Percentiles rank a stretch among this genome's conserved stretches.
Evolutionary conservation across 1,284 basidiomycete species (phyloP).

Genomic region (Irpex sp.): DNA sequence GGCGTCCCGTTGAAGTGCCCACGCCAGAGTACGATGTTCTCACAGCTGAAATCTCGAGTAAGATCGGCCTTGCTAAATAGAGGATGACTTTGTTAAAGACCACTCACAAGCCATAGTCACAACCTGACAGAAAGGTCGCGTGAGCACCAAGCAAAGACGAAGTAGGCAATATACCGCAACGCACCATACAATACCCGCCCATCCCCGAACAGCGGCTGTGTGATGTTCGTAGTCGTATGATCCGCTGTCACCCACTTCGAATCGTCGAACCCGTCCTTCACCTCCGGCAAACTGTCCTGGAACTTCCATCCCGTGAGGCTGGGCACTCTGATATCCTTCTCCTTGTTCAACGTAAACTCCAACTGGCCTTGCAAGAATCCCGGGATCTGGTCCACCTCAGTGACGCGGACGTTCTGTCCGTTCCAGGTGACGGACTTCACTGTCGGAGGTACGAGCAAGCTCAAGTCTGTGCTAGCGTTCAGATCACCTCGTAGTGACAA

Average conservation of each 20-base stretch:
- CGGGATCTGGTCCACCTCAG: constrained; percentile 22
- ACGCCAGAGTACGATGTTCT: constrained; percentile 74
- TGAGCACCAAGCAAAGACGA: no score
- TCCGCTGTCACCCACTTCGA: constrained; percentile 58
- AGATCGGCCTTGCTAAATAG: no score
- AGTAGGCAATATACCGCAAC: background rate
- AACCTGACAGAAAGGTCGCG: constrained; percentile 41
- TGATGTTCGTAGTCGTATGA: constrained; percentile 65
- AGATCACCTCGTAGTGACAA: constrained; percentile 46
- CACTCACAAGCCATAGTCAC: constrained; percentile 78
- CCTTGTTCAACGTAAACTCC: constrained; percentile 10
- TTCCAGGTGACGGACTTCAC: constrained; percentile 66
- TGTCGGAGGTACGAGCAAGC: constrained; percentile 44
- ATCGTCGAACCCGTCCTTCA: constrained; percentile 51
- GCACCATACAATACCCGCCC: constrained; percentile 60
- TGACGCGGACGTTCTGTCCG: constrained; percentile 39
- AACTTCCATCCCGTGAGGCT: constrained; percentile 60
- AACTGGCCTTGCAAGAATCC: constrained; percentile 18
- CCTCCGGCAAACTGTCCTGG: constrained; percentile 67
- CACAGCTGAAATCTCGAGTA: constrained; percentile 45
- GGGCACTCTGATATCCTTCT: constrained; percentile 25
- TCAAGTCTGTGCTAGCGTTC: constrained; percentile 35
- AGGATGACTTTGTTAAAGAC: no score
- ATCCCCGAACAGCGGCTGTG: constrained; percentile 64
- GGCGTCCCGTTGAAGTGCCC: constrained; percentile 68